A percentile compares a stretch with the other conserved stretches of the same genome.
These are phyloP conservation scores for Pisolithus albus DNA, from an alignment of 768 basidiomycete species.

Conservation along the genomic window DNA sequence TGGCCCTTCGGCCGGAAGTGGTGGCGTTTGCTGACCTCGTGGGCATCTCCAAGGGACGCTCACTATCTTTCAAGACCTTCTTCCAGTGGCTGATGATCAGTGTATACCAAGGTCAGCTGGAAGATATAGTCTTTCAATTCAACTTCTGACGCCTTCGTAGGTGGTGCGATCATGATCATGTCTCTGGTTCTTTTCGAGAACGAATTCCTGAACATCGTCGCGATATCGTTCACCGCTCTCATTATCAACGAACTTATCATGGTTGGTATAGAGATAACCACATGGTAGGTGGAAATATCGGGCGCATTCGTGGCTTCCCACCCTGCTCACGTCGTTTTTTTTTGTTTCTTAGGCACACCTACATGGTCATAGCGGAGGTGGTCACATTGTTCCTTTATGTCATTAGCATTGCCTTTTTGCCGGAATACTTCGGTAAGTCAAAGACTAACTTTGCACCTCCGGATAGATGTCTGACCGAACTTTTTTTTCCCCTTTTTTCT, in stretches of 20 bases:
- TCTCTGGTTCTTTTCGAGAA: constrained; percentile 94
- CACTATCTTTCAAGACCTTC: constrained; percentile 95
- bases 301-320: background rate
- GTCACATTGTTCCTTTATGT: constrained; percentile 86
- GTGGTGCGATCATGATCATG: constrained; percentile 98
- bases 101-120: constrained; percentile 78
- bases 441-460: background rate
- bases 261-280: constrained; percentile 97
- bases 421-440: constrained; percentile 90
- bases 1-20: constrained; percentile 5
- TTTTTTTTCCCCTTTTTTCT: background rate
- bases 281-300: constrained; percentile 53
- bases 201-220: constrained; percentile 96
- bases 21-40: constrained; percentile 1
- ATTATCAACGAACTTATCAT: constrained; percentile 97
- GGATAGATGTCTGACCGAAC: background rate
- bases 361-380: constrained; percentile 91
- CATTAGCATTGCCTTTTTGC: constrained; percentile 86
- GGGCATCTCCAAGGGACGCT: constrained; percentile 60
- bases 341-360: constrained; percentile 62
- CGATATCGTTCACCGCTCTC: constrained; percentile 95
- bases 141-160: constrained; percentile 30
- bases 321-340: background rate
- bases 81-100: constrained; percentile 98
- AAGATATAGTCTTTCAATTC: background rate